Evolutionary conservation across 164 flowering plant genomes (phyloP), one percentile per base, ranked within the genome.

Genomic region (Stephania japonica): DNA sequence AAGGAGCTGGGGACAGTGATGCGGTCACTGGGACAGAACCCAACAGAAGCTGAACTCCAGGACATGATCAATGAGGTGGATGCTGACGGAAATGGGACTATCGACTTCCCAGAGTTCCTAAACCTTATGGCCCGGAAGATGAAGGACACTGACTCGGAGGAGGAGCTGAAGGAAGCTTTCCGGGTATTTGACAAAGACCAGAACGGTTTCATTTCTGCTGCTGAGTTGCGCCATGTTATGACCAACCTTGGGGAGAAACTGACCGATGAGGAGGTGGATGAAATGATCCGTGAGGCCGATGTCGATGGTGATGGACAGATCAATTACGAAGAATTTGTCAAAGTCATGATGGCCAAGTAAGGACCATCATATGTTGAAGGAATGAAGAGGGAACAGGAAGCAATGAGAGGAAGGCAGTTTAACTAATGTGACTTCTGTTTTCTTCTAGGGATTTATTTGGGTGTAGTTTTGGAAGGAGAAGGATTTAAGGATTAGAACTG

Each of bases 121-220:
- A 90, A 87, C 83, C 90, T 90, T 47, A 90, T 90, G 94, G 94
- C 94, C 8, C 80, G 88, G 75, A 90, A 90, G 78, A 90, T 90
- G 94, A 90, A 88, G 77, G 94, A 90, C 64, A 90, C 94, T 0
- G 94, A 90, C 76, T 90, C 94, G 0, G 94, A 90, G 86, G 94
- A 90, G 85, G 94, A 90, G 76, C 89, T 90, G 18, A 88, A 88
- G 76, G 94, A 90, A 75, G 94, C 94, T 4, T 90, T 90, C 86
- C 79, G 91, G 21, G 94, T 90, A 13, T 90, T 90, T 64, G 94
- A 90, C 85, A 88, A 88, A 85, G 94, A 90, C 71, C 91, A 90
- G 79, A 90, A 90, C 76, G 94, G 94, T 7, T 90, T 90, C 91
- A 90, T 90, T 74, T 90, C 94, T 70, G 94, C 94, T 41, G 94